These are phyloP conservation scores for Pythium pyrilobum DNA, from an alignment of 352 stramenopile species.

Conservation along the genomic window DNA sequence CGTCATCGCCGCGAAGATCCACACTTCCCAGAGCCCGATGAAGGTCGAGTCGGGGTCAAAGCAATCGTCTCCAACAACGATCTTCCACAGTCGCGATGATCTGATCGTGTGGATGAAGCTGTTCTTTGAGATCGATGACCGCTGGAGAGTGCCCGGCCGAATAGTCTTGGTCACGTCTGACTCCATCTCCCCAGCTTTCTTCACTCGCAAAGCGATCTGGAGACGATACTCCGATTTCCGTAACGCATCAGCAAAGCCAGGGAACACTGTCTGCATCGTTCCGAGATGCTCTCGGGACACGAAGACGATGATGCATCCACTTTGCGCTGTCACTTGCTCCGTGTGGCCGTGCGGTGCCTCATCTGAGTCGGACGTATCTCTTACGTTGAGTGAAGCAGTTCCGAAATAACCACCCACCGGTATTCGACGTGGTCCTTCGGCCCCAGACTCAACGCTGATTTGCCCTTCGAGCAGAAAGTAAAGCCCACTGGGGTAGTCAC, in stretches of 20 bases:
- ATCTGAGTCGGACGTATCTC: conserved; percentile 34
- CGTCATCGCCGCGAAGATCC: conserved; percentile 34
- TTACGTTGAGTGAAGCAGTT: conserved; percentile 41
- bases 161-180: conserved; percentile 1
- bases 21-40: conserved; percentile 47
- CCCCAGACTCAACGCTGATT: conserved; percentile 26
- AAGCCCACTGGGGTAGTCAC: conserved; percentile 51
- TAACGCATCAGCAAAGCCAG: no score
- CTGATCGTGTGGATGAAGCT: neutral
- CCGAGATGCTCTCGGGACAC: conserved; percentile 46
- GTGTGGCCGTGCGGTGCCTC: no score
- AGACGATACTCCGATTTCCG: conserved; percentile 43
- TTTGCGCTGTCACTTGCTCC: conserved; percentile 53
- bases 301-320: conserved; percentile 51
- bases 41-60: conserved; percentile 47
- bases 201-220: conserved; percentile 23
- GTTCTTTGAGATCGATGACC: neutral
- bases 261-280: conserved; percentile 54
- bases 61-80: conserved; percentile 10
- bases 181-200: conserved; percentile 27
- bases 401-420: conserved; percentile 48
- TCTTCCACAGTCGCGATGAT: conserved; percentile 1
- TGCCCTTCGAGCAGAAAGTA: conserved; percentile 60
- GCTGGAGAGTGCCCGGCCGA: neutral
- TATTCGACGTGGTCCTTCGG: conserved; percentile 29